phyloP scores from a whole-genome alignment of 768 basidiomycete species.

The Pholiota microspora region DNA sequence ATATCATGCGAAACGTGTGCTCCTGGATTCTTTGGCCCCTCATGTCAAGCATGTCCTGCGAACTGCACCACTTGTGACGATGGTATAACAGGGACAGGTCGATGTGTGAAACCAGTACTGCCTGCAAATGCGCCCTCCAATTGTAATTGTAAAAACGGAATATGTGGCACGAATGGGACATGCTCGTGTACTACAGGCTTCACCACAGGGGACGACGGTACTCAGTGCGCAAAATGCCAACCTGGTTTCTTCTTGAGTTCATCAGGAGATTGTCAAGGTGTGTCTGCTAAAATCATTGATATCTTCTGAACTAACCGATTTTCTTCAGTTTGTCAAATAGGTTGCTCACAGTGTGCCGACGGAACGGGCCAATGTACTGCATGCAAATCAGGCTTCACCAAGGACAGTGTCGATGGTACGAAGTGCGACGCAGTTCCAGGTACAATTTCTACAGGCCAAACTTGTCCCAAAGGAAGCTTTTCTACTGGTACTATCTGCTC shows the following conservation, averaged over 20 bases:
- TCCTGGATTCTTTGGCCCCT: constrained; percentile 64
- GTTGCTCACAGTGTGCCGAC: constrained; percentile 69
- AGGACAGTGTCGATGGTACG: constrained; percentile 59
- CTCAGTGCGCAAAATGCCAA: constrained; percentile 72
- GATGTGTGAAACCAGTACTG: constrained; percentile 55
- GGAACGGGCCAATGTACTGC: constrained; percentile 65
- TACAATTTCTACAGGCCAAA: constrained; percentile 47
- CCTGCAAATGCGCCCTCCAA: constrained; percentile 51
- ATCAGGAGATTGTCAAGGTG: constrained; percentile 74
- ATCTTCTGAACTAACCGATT: no score
- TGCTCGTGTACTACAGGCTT: constrained; percentile 80
- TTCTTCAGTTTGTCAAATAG: constrained; percentile 69
- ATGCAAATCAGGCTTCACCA: constrained; percentile 68
- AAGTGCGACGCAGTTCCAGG: constrained; percentile 57
- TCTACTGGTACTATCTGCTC: constrained; percentile 48
- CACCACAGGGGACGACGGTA: constrained; percentile 65
- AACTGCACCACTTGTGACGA: constrained; percentile 72
- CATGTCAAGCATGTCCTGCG: constrained; percentile 63
- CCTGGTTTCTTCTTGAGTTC: constrained; percentile 71
- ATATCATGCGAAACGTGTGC: constrained; percentile 75
- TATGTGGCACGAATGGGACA: constrained; percentile 63
- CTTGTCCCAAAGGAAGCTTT: constrained; percentile 69
- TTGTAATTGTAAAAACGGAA: constrained; percentile 81
- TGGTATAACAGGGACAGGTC: constrained; percentile 71
- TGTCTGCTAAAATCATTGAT: no score